Percentiles rank a stretch among this genome's conserved stretches.
These are phyloP conservation scores for Gossypium gossypioides DNA, from an alignment of 441 rosid species.

Conservation along the genomic window DNA sequence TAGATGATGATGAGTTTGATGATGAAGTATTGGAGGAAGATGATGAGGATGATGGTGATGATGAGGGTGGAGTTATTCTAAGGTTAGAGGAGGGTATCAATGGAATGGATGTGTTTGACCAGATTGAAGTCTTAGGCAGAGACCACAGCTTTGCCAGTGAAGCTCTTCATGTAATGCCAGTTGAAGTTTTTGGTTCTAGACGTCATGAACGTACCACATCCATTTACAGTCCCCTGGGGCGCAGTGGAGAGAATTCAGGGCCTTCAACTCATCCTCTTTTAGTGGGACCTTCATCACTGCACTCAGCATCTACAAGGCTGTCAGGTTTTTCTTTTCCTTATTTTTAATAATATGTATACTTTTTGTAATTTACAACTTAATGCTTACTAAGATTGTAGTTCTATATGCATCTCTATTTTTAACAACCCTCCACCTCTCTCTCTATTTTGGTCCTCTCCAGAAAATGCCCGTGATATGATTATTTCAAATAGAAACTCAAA, in stretches of 20 bases:
- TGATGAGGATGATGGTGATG: slow-evolving; percentile 94
- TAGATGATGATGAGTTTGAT: slow-evolving; percentile 89
- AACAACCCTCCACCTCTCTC: neutral
- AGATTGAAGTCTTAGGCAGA: slow-evolving; percentile 86
- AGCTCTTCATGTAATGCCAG: slow-evolving; percentile 93
- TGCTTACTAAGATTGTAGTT: slow-evolving; percentile 2
- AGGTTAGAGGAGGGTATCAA: slow-evolving; percentile 90
- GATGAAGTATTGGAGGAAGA: slow-evolving; percentile 95
- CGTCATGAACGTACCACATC: slow-evolving; percentile 96
- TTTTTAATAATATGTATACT: neutral
- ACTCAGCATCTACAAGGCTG: slow-evolving; percentile 41
- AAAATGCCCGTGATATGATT: slow-evolving; percentile 39
- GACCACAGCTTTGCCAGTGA: slow-evolving; percentile 80
- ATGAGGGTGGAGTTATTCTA: slow-evolving; percentile 85
- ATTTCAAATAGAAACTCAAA: slow-evolving; percentile 52
- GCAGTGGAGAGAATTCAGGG: slow-evolving; percentile 55
- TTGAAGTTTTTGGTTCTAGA: slow-evolving; percentile 94
- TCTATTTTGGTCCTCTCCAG: slow-evolving; percentile 23
- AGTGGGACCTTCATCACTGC: slow-evolving; percentile 48
- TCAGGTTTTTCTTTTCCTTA: slow-evolving; percentile 36
- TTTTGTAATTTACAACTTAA: neutral
- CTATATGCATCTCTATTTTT: slow-evolving; percentile 10
- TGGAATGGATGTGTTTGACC: slow-evolving; percentile 91
- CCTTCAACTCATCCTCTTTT: slow-evolving; percentile 89
- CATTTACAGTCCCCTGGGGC: slow-evolving; percentile 86